phyloP scores from a whole-genome alignment of 139 green algal species.

The Picochlorum costavermella region DNA sequence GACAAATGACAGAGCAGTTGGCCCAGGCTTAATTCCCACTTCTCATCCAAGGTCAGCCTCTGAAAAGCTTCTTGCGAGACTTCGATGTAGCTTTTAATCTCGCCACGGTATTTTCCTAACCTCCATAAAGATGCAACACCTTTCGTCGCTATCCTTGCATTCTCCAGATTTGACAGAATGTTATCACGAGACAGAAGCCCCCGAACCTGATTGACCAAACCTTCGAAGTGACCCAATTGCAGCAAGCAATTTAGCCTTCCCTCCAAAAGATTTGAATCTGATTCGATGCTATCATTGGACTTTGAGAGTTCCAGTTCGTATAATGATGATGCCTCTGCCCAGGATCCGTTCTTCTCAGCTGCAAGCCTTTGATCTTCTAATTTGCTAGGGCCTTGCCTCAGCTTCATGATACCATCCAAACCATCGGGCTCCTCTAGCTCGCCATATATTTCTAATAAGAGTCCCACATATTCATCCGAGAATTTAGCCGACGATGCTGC shows the following conservation, averaged over 20 bases:
- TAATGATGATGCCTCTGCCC: slow-evolving; percentile 74
- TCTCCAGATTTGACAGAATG: neutral
- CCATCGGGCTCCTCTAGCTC: slow-evolving; percentile 88
- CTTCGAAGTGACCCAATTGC: slow-evolving; percentile 71
- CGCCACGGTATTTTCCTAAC: slow-evolving; percentile 40
- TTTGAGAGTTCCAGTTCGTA: slow-evolving; percentile 57
- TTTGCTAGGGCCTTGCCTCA: slow-evolving; percentile 48
- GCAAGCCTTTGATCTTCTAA: slow-evolving; percentile 52
- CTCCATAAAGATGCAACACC: slow-evolving; percentile 34
- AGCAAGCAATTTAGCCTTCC: slow-evolving; percentile 60
- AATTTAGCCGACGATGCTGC: slow-evolving; percentile 32
- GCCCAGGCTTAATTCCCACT: slow-evolving; percentile 64
- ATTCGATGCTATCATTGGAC: neutral
- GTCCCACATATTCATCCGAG: slow-evolving; percentile 64
- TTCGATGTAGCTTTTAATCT: slow-evolving; percentile 55
- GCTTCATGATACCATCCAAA: slow-evolving; percentile 61
- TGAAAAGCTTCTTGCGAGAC: slow-evolving; percentile 1
- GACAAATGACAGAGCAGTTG: slow-evolving; percentile 45
- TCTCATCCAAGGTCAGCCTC: slow-evolving; percentile 26
- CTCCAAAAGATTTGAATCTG: neutral
- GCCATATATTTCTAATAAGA: slow-evolving; percentile 76
- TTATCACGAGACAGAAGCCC: slow-evolving; percentile 20
- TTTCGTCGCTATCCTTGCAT: slow-evolving; percentile 43
- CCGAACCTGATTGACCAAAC: slow-evolving; percentile 64
- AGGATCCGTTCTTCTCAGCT: slow-evolving; percentile 78